Percentiles rank a stretch among this genome's conserved stretches.
Conservation (phyloP, 768 basidiomycete species). For the Leccinum subgranulosum region DNA sequence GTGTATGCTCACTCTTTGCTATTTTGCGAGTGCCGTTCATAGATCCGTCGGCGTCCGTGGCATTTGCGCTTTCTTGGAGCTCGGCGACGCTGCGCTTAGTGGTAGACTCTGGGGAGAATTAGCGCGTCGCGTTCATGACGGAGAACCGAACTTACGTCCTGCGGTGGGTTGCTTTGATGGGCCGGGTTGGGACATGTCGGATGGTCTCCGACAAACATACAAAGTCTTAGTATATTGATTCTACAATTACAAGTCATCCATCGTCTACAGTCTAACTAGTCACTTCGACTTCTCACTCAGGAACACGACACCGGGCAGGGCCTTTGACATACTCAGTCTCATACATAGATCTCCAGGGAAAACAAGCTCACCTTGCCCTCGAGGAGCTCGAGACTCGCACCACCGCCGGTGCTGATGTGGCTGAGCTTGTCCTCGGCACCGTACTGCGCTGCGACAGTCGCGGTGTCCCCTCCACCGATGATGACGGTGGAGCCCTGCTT, state of each 20-base stretch:
- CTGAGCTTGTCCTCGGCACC: conserved; percentile 83
- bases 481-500: conserved; percentile 87
- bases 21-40: conserved; percentile 20
- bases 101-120: conserved; percentile 4
- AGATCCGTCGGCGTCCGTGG: conserved; percentile 12
- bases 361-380: conserved; percentile 83
- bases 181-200: conserved; percentile 14
- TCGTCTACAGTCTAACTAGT: conserved; percentile 16
- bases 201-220: background rate
- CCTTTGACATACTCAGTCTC: conserved; percentile 40
- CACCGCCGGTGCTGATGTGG: conserved; percentile 96
- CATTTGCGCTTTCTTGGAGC: conserved; percentile 12
- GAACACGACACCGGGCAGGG: conserved; percentile 87
- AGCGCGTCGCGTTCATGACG: background rate
- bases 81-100: conserved; percentile 20
- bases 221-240: conserved; percentile 15
- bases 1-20: conserved; percentile 23
- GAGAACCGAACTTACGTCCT: conserved; percentile 12
- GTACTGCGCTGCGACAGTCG: conserved; percentile 91
- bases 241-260: conserved; percentile 14
- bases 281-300: conserved; percentile 67
- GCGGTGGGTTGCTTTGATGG: conserved; percentile 1
- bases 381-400: conserved; percentile 89
- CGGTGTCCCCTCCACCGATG: conserved; percentile 93
- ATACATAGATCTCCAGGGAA: background rate